Evolutionary conservation across 2,329 filamentous ascomycete species (phyloP).

Genomic region (Tetracladium maxilliforme): DNA sequence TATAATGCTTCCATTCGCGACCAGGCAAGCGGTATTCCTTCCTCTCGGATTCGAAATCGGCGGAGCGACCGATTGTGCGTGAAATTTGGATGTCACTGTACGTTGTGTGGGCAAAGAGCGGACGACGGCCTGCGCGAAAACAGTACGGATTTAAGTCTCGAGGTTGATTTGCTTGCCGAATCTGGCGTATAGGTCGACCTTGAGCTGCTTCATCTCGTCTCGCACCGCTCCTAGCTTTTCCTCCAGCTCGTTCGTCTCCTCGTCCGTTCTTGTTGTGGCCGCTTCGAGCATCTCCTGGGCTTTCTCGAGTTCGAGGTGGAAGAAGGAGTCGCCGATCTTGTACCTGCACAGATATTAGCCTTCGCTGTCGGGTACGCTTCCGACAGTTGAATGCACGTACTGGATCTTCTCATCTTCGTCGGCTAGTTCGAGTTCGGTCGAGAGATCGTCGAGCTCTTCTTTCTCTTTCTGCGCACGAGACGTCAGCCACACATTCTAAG

Average conservation of each 20-base stretch:
- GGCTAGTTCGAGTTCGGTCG: constrained; percentile 79
- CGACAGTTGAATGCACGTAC: constrained; percentile 33
- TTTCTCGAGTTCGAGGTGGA: constrained; percentile 69
- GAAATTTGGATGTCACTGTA: no score
- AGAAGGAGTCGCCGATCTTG: constrained; percentile 93
- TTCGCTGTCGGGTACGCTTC: background rate
- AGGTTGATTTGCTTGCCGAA: constrained; percentile 97
- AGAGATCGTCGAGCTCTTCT: constrained; percentile 90
- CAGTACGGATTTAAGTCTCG: constrained; percentile 72
- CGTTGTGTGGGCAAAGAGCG: no score
- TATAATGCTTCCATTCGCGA: no score
- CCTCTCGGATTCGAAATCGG: no score
- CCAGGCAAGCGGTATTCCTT: no score
- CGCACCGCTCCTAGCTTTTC: constrained; percentile 59
- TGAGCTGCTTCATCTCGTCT: constrained; percentile 80
- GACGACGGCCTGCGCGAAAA: no score
- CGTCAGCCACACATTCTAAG: constrained; percentile 5
- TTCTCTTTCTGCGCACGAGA: constrained; percentile 70
- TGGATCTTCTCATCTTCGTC: constrained; percentile 91
- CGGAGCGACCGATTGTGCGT: no score
- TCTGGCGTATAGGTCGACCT: constrained; percentile 83
- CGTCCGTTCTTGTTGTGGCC: constrained; percentile 59
- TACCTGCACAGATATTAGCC: constrained; percentile 50
- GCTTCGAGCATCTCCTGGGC: constrained; percentile 72
- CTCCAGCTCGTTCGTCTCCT: constrained; percentile 62